These are phyloP conservation scores for Macroventuria anomochaeta DNA, from an alignment of 2,329 filamentous ascomycete genomes.

Conservation along the genomic window DNA sequence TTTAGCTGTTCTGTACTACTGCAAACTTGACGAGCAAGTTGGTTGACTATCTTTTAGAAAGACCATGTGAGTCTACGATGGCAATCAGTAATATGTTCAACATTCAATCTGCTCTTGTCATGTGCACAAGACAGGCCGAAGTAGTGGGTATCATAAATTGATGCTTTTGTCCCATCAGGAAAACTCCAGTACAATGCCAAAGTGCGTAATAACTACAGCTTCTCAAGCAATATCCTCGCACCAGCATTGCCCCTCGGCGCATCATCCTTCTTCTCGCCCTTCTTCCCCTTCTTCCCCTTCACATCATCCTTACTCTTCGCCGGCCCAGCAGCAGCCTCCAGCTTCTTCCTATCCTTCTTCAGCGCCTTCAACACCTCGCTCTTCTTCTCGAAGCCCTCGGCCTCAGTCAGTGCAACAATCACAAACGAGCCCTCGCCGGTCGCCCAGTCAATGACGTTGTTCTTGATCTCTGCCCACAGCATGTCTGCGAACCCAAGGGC, in stretches of 20 bases:
- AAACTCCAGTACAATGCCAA: slow-evolving; percentile 11
- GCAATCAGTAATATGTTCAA: background rate
- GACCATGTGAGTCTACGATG: too few species aligned
- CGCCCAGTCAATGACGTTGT: slow-evolving; percentile 80
- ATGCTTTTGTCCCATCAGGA: slow-evolving; percentile 12
- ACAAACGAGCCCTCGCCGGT: slow-evolving; percentile 87
- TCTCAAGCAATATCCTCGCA: slow-evolving; percentile 55
- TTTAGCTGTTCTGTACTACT: background rate
- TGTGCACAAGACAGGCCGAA: background rate
- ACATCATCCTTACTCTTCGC: slow-evolving; percentile 24
- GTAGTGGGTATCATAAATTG: slow-evolving; percentile 13
- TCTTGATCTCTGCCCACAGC: slow-evolving; percentile 82
- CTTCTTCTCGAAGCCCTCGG: slow-evolving; percentile 69
- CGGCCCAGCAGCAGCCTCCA: slow-evolving; percentile 68
- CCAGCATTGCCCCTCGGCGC: slow-evolving; percentile 54
- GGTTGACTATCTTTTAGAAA: too few species aligned
- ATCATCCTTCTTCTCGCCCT: slow-evolving; percentile 49
- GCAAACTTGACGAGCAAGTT: too few species aligned
- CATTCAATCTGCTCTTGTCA: background rate
- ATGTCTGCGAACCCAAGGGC: slow-evolving; percentile 79
- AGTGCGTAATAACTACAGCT: slow-evolving; percentile 31
- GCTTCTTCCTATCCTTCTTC: slow-evolving; percentile 73
- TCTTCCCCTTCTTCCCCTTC: slow-evolving; percentile 45
- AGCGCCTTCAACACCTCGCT: slow-evolving; percentile 72
- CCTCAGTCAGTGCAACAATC: slow-evolving; percentile 80